A percentile compares a stretch with the other conserved stretches of the same genome.
phyloP scores from a whole-genome alignment of 495 filamentous ascomycete genomes.

The Penicillium dipodomyicola region DNA sequence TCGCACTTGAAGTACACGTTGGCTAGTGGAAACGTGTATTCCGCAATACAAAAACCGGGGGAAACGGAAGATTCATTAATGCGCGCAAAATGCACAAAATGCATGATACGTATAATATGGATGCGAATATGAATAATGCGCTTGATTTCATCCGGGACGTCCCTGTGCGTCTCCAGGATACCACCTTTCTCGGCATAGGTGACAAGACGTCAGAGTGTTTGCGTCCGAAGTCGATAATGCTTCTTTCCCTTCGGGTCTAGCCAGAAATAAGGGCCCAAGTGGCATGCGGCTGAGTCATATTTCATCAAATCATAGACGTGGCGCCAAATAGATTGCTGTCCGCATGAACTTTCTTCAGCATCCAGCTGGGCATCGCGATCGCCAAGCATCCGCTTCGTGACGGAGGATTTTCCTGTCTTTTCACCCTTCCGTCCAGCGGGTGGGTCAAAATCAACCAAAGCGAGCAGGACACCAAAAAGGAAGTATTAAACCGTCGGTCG shows the following conservation, averaged over 20 bases:
- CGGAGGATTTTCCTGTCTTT: conserved; percentile 25
- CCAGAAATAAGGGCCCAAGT: conserved; percentile 32
- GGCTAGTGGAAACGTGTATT: too few relatives aligned
- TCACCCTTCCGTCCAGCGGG: conserved; percentile 7
- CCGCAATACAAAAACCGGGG: too few relatives aligned
- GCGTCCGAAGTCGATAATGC: conserved; percentile 31
- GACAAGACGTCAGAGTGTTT: conserved; percentile 25
- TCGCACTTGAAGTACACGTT: too few relatives aligned
- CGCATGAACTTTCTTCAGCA: conserved; percentile 23
- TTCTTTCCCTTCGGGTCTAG: conserved; percentile 31
- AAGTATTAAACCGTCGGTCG: too few relatives aligned
- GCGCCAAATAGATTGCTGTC: conserved; percentile 7
- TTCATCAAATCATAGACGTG: conserved; percentile 30
- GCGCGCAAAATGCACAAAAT: too few relatives aligned
- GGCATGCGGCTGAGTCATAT: conserved; percentile 27
- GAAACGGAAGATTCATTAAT: too few relatives aligned
- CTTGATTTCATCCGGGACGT: conserved; percentile 25
- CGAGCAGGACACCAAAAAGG: too few relatives aligned
- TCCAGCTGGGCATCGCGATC: too few relatives aligned
- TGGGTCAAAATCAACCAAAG: too few relatives aligned
- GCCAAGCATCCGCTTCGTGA: conserved; percentile 1
- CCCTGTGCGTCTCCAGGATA: conserved; percentile 24
- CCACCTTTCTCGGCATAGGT: conserved; percentile 25
- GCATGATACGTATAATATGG: too few relatives aligned
- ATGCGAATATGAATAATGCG: too few relatives aligned